phyloP scores from a whole-genome alignment of 768 basidiomycete genomes.

The Podaxis sp. region DNA sequence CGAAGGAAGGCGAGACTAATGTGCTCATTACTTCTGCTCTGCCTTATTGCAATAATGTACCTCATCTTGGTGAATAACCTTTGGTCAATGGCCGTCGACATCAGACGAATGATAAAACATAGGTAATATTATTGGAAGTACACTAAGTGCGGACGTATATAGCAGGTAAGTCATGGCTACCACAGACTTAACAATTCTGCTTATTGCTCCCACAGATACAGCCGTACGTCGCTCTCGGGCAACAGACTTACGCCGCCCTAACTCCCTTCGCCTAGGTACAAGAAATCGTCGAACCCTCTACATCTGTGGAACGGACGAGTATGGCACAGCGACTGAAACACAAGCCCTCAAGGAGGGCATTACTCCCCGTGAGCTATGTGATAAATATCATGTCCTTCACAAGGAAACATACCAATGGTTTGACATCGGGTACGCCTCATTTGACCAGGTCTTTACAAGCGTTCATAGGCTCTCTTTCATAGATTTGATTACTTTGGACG shows the following conservation, averaged over 20 bases:
- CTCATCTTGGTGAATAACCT: conserved; percentile 77
- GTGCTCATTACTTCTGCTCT: conserved; percentile 92
- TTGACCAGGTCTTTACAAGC: conserved; percentile 1
- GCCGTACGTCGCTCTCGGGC: conserved; percentile 41
- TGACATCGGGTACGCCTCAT: conserved; percentile 72
- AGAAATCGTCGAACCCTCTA: conserved; percentile 90
- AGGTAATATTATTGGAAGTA: conserved; percentile 95
- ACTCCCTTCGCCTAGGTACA: conserved; percentile 43
- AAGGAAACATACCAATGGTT: conserved; percentile 97
- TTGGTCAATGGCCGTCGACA: background rate
- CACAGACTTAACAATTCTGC: background rate
- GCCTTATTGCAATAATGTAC: conserved; percentile 96
- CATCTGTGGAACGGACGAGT: conserved; percentile 98
- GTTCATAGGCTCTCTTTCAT: conserved; percentile 9
- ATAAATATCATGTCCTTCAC: conserved; percentile 88
- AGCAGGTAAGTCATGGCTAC: conserved; percentile 60
- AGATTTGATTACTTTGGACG: conserved; percentile 97
- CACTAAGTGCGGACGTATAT: conserved; percentile 95
- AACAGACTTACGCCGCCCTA: conserved; percentile 3
- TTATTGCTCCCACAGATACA: conserved; percentile 46
- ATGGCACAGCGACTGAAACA: conserved; percentile 99
- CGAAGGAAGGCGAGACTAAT: conserved; percentile 85
- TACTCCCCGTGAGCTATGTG: conserved; percentile 78
- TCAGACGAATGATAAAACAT: conserved; percentile 9
- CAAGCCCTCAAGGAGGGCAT: conserved; percentile 89